Evolutionary conservation across 345 rosid genomes (phyloP).

Genomic region (Citrus trifoliata): DNA sequence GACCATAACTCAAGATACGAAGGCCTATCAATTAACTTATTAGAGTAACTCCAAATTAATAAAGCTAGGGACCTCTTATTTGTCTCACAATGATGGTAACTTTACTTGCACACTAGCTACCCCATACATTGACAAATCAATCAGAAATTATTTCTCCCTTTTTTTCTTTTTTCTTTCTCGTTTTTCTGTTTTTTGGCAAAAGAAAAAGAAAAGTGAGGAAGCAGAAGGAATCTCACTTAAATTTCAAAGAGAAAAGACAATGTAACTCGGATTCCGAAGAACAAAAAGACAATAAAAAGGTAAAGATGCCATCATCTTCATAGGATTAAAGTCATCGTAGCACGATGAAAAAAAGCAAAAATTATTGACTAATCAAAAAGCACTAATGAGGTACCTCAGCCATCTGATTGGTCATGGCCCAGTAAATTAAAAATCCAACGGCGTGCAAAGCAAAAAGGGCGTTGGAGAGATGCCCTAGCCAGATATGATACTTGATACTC

Average conservation of each 20-base stretch:
- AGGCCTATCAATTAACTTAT: too few relatives aligned
- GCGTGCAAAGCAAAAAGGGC: constrained; percentile 40
- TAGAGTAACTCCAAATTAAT: neutral
- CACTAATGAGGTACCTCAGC: constrained; percentile 22
- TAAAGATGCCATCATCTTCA: neutral
- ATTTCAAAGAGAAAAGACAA: constrained; percentile 6
- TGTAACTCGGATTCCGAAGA: neutral
- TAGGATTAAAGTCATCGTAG: neutral
- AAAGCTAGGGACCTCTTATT: neutral
- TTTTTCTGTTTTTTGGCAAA: neutral
- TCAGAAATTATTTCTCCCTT: neutral
- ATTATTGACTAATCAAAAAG: neutral
- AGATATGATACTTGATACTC: constrained; percentile 66
- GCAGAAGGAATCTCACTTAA: constrained; percentile 3
- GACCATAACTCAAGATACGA: too few relatives aligned
- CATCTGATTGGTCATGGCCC: constrained; percentile 49
- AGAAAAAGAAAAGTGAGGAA: neutral
- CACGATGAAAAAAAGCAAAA: neutral
- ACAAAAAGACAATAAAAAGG: neutral
- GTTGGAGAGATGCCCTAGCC: constrained; percentile 69
- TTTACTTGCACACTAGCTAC: neutral
- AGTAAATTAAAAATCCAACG: constrained; percentile 47
- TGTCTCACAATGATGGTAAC: neutral
- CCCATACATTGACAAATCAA: neutral
- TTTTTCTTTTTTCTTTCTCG: too few relatives aligned